Evolutionary conservation across 768 basidiomycete species (phyloP), one percentile per base, ranked within the genome.

Genomic region (Kwoniella pini): DNA sequence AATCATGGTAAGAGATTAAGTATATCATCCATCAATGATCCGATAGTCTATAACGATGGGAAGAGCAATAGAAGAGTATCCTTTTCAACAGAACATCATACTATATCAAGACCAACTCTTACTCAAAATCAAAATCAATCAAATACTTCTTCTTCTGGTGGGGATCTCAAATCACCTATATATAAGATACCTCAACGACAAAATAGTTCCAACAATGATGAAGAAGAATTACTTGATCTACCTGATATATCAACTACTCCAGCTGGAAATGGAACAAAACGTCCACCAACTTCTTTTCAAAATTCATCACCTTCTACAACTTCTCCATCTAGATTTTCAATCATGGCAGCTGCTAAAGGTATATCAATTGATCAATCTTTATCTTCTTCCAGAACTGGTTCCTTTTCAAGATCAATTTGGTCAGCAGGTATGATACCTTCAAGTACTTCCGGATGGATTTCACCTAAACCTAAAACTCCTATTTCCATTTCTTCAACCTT

Each of bases 361-460:
- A 40, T 68, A 0, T 59, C 60, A 15, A 68, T 68, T 45, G 62
- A 55, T 19, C 63, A 60, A 10, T 30, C 67, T n/a, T 38, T 63
- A 9, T 57, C 63, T 0, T 50, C 30, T 11, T 28, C 48, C 4
- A 61, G 59, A 49, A 53, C 50, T n/a, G 60, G 46, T 31, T 28
- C 52, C 0, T 53, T 54, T 15, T 21, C 48, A 19, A 50, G 54
- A 6, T 64, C 64, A 1, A 74, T 71, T 24, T 71, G 70, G 72
- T 71, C 72, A 15, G 68, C 68, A 4, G 60, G 64, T 27, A 28
- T 63, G 11, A 27, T 50, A 22, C 46, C 49, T 21, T 54, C 58
- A 22, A 31, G 44, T 17, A 51, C 28, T 5, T 56, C 60, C 2
- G 72, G 72, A 15, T 74, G 72, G 72, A 68, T 71, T 28, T 61